Evolutionary conservation across 345 rosid genomes (phyloP).

Genomic region (Capsella bursapastoris): DNA sequence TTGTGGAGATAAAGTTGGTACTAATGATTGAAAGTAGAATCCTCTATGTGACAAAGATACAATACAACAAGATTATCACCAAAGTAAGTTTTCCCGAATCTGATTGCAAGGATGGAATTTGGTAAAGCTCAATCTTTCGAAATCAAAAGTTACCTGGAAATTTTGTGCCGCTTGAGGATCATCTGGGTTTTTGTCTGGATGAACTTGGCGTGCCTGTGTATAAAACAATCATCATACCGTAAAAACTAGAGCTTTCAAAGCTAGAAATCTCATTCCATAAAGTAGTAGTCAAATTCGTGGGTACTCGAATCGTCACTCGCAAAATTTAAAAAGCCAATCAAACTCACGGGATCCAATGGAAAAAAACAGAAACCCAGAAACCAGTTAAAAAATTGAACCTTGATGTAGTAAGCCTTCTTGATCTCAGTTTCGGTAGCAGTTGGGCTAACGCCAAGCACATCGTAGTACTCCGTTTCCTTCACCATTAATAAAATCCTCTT

Average conservation of each 20-base stretch:
- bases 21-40: not conserved
- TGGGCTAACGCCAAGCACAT: constrained; percentile 91
- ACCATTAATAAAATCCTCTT: constrained; percentile 59
- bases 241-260: constrained; percentile 5
- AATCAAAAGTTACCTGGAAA: constrained; percentile 70
- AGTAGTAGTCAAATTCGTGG: not conserved
- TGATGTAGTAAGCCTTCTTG: constrained; percentile 93
- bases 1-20: not conserved
- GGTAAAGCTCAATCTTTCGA: not conserved
- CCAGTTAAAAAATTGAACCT: constrained; percentile 50
- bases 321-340: not conserved
- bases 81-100: not conserved
- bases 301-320: not conserved
- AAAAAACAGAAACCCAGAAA: not conserved
- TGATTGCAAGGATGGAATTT: not conserved
- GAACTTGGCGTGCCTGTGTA: constrained; percentile 95
- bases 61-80: constrained; percentile 24
- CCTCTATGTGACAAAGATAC: not conserved
- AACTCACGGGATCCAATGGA: constrained; percentile 10
- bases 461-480: constrained; percentile 92
- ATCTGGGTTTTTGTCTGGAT: constrained; percentile 94
- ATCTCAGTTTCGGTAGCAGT: constrained; percentile 91
- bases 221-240: constrained; percentile 16
- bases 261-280: not conserved
- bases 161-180: constrained; percentile 91